phyloP scores from a whole-genome alignment of 768 basidiomycete species.

The Lyophyllum decastes region DNA sequence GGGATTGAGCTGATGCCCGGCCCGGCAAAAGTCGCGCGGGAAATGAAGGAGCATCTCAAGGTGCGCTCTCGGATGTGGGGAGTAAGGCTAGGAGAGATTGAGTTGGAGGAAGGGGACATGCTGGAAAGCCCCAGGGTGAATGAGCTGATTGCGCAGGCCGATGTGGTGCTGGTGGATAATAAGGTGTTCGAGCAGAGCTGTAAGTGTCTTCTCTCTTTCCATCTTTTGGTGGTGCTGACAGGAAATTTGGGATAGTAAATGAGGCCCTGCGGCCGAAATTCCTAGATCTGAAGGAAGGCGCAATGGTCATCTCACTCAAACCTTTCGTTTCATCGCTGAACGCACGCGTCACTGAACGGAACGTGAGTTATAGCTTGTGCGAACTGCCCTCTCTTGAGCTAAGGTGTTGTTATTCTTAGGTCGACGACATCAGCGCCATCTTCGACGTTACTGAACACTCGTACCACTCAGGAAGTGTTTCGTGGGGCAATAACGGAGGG shows the following conservation, averaged over 20 bases:
- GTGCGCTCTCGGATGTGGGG: slow-evolving; percentile 93
- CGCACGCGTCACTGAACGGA: slow-evolving; percentile 82
- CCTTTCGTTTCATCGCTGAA: slow-evolving; percentile 78
- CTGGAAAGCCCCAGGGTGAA: slow-evolving; percentile 64
- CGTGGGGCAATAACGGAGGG: slow-evolving; percentile 76
- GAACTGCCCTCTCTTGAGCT: not conserved
- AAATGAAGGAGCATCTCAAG: slow-evolving; percentile 73
- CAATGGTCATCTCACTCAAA: slow-evolving; percentile 84
- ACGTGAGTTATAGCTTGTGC: slow-evolving; percentile 45
- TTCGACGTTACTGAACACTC: slow-evolving; percentile 71
- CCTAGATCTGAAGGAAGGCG: slow-evolving; percentile 91
- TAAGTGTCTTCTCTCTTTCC: slow-evolving; percentile 39
- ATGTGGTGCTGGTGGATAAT: slow-evolving; percentile 91
- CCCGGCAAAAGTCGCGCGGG: slow-evolving; percentile 78
- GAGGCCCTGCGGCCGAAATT: slow-evolving; percentile 86
- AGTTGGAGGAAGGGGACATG: slow-evolving; percentile 88
- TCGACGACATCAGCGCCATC: slow-evolving; percentile 80
- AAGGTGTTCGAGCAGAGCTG: slow-evolving; percentile 77
- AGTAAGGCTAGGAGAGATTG: slow-evolving; percentile 69
- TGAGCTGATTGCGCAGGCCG: slow-evolving; percentile 75
- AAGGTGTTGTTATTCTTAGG: slow-evolving; percentile 35
- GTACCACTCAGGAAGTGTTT: slow-evolving; percentile 76
- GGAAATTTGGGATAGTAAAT: slow-evolving; percentile 58
- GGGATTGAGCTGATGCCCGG: slow-evolving; percentile 79
- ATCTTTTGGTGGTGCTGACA: slow-evolving; percentile 6